These are phyloP conservation scores for Pichia sporocuriosa DNA, from an alignment of 805 yeast species.

Conservation along the genomic window DNA sequence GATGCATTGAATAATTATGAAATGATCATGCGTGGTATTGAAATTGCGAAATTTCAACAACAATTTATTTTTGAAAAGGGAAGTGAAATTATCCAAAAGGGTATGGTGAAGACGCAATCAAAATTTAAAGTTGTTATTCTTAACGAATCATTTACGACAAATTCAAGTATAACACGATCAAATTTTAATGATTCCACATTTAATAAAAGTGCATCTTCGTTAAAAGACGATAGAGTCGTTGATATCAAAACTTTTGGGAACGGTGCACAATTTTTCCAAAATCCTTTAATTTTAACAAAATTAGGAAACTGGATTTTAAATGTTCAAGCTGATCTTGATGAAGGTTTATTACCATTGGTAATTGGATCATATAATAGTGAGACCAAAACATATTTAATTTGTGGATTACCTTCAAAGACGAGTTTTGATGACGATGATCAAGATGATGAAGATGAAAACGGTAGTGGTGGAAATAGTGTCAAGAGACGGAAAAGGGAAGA, in stretches of 20 bases:
- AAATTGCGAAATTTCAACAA: conserved; percentile 77
- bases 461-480: conserved; percentile 23
- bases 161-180: conserved; percentile 15
- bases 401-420: conserved; percentile 76
- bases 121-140: conserved; percentile 81
- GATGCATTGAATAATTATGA: conserved; percentile 48
- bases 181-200: conserved; percentile 13
- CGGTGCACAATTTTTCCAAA: conserved; percentile 66
- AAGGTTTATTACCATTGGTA: conserved; percentile 67
- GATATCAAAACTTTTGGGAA: conserved; percentile 39
- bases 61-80: conserved; percentile 82
- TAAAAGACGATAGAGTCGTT: conserved; percentile 24
- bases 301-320: conserved; percentile 90
- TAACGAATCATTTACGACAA: conserved; percentile 50
- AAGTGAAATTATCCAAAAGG: conserved; percentile 79
- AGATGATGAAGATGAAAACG: background rate
- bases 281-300: conserved; percentile 79
- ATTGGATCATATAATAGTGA: conserved; percentile 72
- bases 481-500: conserved; percentile 14
- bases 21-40: conserved; percentile 61
- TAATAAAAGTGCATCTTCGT: conserved; percentile 10
- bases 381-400: conserved; percentile 74
- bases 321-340: conserved; percentile 74
- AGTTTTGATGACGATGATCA: conserved; percentile 41
- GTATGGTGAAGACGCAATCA: conserved; percentile 68